Evolutionary conservation across 352 stramenopile genomes (phyloP).

Genomic region (Phytophthora aleatoria): DNA sequence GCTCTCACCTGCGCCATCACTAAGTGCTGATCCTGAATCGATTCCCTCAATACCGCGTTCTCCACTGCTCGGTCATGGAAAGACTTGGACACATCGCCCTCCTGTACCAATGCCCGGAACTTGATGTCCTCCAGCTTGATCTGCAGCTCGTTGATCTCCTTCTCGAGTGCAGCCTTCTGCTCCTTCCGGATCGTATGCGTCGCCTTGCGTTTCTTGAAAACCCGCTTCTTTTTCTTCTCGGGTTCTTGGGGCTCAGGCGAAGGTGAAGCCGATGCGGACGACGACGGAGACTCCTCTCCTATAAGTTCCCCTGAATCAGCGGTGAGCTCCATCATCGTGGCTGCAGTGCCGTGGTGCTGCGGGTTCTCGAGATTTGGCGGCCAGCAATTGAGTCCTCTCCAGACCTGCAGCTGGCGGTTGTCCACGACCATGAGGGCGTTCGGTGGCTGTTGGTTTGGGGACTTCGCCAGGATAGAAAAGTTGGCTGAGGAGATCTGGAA

Average conservation of each 20-base stretch:
- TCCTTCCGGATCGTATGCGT: constrained; percentile 50
- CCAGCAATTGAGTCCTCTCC: constrained; percentile 13
- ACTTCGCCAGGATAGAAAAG: too few relatives aligned
- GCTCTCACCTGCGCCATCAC: constrained; percentile 33
- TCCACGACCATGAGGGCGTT: constrained; percentile 27
- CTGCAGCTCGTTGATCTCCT: constrained; percentile 39
- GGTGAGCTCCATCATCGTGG: constrained; percentile 11
- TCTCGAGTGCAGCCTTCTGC: constrained; percentile 39
- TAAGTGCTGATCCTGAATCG: constrained; percentile 37
- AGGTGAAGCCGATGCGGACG: constrained; percentile 10
- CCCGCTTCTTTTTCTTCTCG: constrained; percentile 36
- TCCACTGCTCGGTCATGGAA: constrained; percentile 26
- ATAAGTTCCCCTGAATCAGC: background rate
- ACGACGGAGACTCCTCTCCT: constrained; percentile 17
- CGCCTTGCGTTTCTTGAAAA: constrained; percentile 46
- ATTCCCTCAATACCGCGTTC: constrained; percentile 35
- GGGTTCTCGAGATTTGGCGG: background rate
- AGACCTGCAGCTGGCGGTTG: constrained; percentile 31
- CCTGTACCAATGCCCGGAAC: constrained; percentile 35
- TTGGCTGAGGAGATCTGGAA: constrained; percentile 4
- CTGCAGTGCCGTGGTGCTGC: constrained; percentile 5
- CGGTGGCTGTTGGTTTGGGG: background rate
- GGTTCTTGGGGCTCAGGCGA: constrained; percentile 1
- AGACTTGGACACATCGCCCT: constrained; percentile 26
- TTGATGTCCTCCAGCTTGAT: constrained; percentile 40